A percentile compares a stretch with the other conserved stretches of the same genome.
These are phyloP conservation scores for Trypanosoma rangeli DNA, from an alignment of 208 protist genomes.

Conservation along the genomic window DNA sequence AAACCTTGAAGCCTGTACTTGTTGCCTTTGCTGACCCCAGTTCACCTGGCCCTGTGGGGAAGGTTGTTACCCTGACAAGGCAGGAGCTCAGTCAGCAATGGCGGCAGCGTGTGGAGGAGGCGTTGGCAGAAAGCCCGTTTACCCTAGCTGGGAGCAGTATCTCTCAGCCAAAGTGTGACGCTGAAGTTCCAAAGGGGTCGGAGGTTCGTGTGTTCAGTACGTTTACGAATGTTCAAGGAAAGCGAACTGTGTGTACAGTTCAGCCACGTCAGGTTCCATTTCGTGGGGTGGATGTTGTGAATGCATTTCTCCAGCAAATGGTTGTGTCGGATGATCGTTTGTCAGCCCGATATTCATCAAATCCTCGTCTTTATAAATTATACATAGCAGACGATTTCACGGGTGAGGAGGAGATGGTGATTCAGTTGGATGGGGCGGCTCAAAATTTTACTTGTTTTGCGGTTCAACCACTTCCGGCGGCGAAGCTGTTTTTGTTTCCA, in stretches of 20 bases:
- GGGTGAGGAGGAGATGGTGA: conserved; percentile 83
- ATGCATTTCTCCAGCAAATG: conserved; percentile 64
- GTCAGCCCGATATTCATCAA: conserved; percentile 63
- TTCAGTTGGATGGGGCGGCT: conserved; percentile 57
- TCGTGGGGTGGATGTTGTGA: conserved; percentile 78
- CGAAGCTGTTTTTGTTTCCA: conserved; percentile 76
- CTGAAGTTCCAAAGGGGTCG: conserved; percentile 19
- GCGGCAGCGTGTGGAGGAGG: conserved; percentile 20
- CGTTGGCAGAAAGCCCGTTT: conserved; percentile 17
- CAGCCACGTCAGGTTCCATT: conserved; percentile 49
- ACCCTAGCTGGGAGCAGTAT: neutral
- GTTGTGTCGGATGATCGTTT: conserved; percentile 57
- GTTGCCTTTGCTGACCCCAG: conserved; percentile 5
- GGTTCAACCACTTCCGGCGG: conserved; percentile 64
- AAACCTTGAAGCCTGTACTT: conserved; percentile 17
- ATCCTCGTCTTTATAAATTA: conserved; percentile 78
- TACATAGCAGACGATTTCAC: conserved; percentile 90
- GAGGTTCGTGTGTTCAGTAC: conserved; percentile 80
- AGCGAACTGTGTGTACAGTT: conserved; percentile 49
- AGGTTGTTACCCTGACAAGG: conserved; percentile 47
- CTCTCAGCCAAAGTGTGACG: conserved; percentile 8
- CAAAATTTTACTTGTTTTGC: conserved; percentile 85
- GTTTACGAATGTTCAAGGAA: conserved; percentile 65
- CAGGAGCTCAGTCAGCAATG: conserved; percentile 44
- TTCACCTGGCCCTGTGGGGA: conserved; percentile 36